phyloP scores from a whole-genome alignment of 176 grass and related monocot species.

The Hsuehochloa calcarea region DNA sequence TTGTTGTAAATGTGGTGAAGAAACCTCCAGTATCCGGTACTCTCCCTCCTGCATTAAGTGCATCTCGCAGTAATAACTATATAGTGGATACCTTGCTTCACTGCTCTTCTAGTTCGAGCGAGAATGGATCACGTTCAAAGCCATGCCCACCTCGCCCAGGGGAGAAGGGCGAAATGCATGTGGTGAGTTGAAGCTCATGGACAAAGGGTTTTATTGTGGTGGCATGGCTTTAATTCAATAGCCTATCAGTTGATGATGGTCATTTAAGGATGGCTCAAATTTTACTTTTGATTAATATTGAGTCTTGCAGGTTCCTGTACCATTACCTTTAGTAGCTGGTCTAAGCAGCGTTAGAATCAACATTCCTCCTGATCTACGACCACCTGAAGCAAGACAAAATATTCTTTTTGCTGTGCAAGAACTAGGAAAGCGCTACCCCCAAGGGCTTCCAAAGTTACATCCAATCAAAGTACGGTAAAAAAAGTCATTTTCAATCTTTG shows the following conservation, averaged over 20 bases:
- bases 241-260: slow-evolving; percentile 8
- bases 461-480: slow-evolving; percentile 63
- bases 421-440: slow-evolving; percentile 81
- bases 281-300: slow-evolving; percentile 18
- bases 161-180: slow-evolving; percentile 97
- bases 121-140: slow-evolving; percentile 65
- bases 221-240: slow-evolving; percentile 13
- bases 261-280: not conserved
- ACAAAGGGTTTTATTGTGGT: slow-evolving; percentile 28
- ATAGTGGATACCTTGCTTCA: slow-evolving; percentile 93
- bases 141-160: slow-evolving; percentile 74
- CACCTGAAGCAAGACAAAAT: slow-evolving; percentile 92
- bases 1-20: slow-evolving; percentile 97
- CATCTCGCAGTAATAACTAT: slow-evolving; percentile 64
- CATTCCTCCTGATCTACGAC: slow-evolving; percentile 89
- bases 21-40: slow-evolving; percentile 56
- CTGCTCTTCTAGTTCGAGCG: slow-evolving; percentile 68
- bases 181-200: slow-evolving; percentile 75
- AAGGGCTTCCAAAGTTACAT: slow-evolving; percentile 94
- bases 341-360: slow-evolving; percentile 92
- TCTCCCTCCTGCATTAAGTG: slow-evolving; percentile 58
- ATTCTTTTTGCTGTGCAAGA: slow-evolving; percentile 93
- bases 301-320: slow-evolving; percentile 78
- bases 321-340: slow-evolving; percentile 74
- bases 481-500: slow-evolving; percentile 16